Percentiles rank a stretch among this genome's conserved stretches.
These are phyloP conservation scores for Penstemon newberryi DNA, from an alignment of 257 asterid genomes.

Conservation along the genomic window DNA sequence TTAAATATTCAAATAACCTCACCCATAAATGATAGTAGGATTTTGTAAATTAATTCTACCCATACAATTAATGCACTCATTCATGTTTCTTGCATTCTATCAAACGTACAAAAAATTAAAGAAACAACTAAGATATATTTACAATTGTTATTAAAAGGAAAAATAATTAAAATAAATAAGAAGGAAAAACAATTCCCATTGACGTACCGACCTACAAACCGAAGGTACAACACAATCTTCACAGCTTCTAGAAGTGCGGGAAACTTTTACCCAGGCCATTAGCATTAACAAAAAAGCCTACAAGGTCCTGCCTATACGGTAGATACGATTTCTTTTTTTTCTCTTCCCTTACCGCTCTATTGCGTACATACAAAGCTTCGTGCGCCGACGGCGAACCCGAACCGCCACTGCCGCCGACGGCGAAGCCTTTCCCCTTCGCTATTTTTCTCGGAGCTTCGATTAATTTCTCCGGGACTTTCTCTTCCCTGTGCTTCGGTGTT, in stretches of 20 bases:
- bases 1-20: too few relatives aligned
- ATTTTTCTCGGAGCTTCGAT: conserved; percentile 18
- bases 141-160: neutral
- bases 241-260: conserved; percentile 15
- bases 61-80: too few relatives aligned
- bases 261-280: conserved; percentile 45
- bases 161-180: neutral
- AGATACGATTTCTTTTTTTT: conserved; percentile 53
- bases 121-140: neutral
- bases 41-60: too few relatives aligned
- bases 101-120: neutral
- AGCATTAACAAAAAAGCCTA: conserved; percentile 57
- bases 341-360: conserved; percentile 47
- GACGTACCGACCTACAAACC: neutral
- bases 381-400: conserved; percentile 52
- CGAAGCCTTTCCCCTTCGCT: conserved; percentile 33
- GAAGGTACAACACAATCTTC: neutral
- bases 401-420: conserved; percentile 44
- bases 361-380: conserved; percentile 45
- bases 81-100: neutral
- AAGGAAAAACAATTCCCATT: neutral
- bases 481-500: conserved; percentile 33
- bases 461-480: too few relatives aligned
- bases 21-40: too few relatives aligned
- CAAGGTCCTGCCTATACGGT: conserved; percentile 70